Conservation (phyloP, 2,329 filamentous ascomycete genomes). For the Diplocarpon rosae region DNA sequence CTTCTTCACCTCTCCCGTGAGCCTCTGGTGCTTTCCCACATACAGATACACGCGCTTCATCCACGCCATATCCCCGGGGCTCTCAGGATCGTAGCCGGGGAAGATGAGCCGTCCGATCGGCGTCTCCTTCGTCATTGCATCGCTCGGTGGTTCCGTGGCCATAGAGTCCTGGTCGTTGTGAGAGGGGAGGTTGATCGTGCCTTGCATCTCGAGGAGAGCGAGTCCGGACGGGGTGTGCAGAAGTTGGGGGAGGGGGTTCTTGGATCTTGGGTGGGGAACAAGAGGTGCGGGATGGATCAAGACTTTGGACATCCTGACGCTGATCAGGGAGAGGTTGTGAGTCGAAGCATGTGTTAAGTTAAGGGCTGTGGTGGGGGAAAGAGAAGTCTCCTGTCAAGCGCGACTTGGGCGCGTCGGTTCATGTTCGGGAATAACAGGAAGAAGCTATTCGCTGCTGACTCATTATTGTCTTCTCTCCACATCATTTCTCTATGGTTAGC, state of each 20-base stretch:
- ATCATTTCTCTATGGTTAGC: no score
- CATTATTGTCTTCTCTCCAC: no score
- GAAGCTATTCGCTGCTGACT: no score
- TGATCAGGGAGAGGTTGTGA: no score
- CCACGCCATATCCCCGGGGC: constrained; percentile 54
- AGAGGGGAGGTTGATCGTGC: constrained; percentile 66
- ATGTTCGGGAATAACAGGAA: no score
- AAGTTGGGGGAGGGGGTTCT: constrained; percentile 59
- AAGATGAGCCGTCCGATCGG: constrained; percentile 66
- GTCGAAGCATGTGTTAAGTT: no score
- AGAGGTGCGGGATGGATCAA: constrained; percentile 6
- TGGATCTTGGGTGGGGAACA: neutral
- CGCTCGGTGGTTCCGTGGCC: constrained; percentile 20
- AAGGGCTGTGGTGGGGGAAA: no score
- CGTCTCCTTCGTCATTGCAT: constrained; percentile 29
- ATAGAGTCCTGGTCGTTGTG: constrained; percentile 27
- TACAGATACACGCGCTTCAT: constrained; percentile 87
- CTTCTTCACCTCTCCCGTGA: constrained; percentile 86
- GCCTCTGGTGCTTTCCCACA: constrained; percentile 76
- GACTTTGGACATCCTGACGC: constrained; percentile 2
- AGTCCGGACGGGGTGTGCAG: constrained; percentile 83
- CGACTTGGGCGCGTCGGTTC: no score
- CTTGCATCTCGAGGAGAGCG: constrained; percentile 86
- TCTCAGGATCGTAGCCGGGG: constrained; percentile 55
- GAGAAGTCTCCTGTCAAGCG: no score